Evolutionary conservation across 2,329 filamentous ascomycete genomes (phyloP), one percentile per base, ranked within the genome.

Genomic region (Colletotrichum tabaci): DNA sequence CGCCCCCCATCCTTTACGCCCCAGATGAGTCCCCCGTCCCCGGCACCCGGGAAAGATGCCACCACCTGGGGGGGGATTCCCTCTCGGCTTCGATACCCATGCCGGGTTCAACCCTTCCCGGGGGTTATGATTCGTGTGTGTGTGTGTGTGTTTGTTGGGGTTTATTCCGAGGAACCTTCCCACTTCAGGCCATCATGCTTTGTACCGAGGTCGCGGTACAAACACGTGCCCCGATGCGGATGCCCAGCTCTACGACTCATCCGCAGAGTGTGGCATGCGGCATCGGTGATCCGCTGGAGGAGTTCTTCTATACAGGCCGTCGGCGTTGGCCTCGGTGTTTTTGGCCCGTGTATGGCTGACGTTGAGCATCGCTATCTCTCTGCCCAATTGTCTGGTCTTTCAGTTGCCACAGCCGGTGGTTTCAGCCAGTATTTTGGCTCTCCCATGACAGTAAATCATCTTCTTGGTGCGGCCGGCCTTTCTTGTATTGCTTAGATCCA

Each of bases 191-290:
- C 4, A 26, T 55, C 8, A 13, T 6, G 23, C 30, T 13, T 38
- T 55, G 4, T 35, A 30, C 61, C 49, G 49, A 63, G 61, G 49
- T 38, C 15, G 9, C 35, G 47, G 56, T 18, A 53, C 47, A 9
- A 44, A 44, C 49, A 62, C n/a, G 35, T 62, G 35, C 60, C 35
- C n/a, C 13, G 30, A 49, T 50, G 38, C 46, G 58, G 58, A 56
- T 21, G 26, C 12, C 52, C 18, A 35, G n/a, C 30, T 56, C n/a
- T 2, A 35, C 18, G 53, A 15, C 5, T 56, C 16, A 18, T 10
- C 13, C 26, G 4, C 35, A 10, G 35, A 38, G 8, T 9, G 8
- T 9, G 8, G 30, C 30, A 35, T 38, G 35, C 35, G 9, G 9
- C 35, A 38, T 10, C 35, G 35, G 35, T 38, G 35, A 38, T 38